A percentile compares a stretch with the other conserved stretches of the same genome.
These are phyloP conservation scores for Lunularia cruciata DNA, from an alignment of 225 moss, liverwort and hornwort species.

Conservation along the genomic window DNA sequence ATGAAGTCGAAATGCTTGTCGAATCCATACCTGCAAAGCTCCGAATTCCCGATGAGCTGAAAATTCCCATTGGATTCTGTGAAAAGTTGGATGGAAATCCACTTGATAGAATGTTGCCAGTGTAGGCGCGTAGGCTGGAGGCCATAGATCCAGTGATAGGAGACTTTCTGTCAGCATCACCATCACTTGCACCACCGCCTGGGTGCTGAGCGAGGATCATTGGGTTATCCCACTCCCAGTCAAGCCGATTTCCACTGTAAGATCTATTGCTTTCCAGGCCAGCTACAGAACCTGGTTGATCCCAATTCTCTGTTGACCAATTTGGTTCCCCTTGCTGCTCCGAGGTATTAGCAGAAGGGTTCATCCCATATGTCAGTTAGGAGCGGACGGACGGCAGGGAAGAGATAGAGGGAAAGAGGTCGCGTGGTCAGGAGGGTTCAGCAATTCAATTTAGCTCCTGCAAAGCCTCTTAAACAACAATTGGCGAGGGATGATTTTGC, in stretches of 20 bases:
- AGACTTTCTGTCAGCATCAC: conserved; percentile 70
- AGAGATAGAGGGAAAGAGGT: not conserved
- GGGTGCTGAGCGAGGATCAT: conserved; percentile 91
- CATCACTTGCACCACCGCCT: conserved; percentile 69
- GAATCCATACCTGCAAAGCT: conserved; percentile 74
- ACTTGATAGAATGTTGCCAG: conserved; percentile 70
- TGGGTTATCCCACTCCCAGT: conserved; percentile 95
- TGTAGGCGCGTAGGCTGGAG: conserved; percentile 81
- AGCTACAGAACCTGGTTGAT: conserved; percentile 69
- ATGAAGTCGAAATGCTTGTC: conserved; percentile 61
- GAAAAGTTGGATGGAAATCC: conserved; percentile 97
- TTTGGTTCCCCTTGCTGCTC: conserved; percentile 83
- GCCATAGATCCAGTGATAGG: conserved; percentile 50
- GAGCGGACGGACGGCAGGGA: conserved; percentile 28
- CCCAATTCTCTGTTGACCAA: conserved; percentile 94
- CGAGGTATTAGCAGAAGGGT: conserved; percentile 93
- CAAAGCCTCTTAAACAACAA: conserved; percentile 3
- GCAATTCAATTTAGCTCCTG: not conserved
- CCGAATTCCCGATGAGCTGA: conserved; percentile 80
- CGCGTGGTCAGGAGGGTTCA: not conserved
- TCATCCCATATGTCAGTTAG: conserved; percentile 93
- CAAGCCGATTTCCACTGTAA: conserved; percentile 65
- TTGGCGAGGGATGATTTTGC: not conserved
- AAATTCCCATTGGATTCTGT: conserved; percentile 87
- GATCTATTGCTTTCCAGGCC: conserved; percentile 67